phyloP scores from a whole-genome alignment of 371 early-diverging fungal species.

The Rhizopus sp. region DNA sequence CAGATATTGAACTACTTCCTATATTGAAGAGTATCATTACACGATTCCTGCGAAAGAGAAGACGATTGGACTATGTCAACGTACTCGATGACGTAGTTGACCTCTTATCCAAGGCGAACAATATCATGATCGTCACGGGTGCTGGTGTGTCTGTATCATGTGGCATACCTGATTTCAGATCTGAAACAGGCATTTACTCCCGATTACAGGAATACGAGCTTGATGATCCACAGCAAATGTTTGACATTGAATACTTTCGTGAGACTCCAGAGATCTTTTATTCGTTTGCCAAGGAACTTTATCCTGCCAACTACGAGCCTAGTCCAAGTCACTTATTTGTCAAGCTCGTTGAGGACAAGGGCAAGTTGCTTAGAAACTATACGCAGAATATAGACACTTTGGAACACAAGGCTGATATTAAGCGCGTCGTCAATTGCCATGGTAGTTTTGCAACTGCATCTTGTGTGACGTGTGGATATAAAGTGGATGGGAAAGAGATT shows the following conservation, averaged over 20 bases:
- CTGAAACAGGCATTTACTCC: slow-evolving; percentile 94
- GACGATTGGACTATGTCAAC: slow-evolving; percentile 59
- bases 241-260: slow-evolving; percentile 88
- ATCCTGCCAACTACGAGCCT: slow-evolving; percentile 89
- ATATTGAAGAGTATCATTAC: slow-evolving; percentile 53
- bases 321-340: slow-evolving; percentile 94
- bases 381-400: slow-evolving; percentile 99
- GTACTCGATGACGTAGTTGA: slow-evolving; percentile 76
- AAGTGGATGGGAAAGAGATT: slow-evolving; percentile 77
- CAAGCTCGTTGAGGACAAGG: slow-evolving; percentile 79
- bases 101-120: slow-evolving; percentile 63
- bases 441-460: slow-evolving; percentile 91
- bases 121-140: slow-evolving; percentile 92
- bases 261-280: slow-evolving; percentile 88
- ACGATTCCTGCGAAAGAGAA: slow-evolving; percentile 59
- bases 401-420: slow-evolving; percentile 91
- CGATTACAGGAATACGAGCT: slow-evolving; percentile 72
- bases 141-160: slow-evolving; percentile 94
- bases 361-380: slow-evolving; percentile 89
- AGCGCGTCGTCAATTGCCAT: slow-evolving; percentile 86
- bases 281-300: slow-evolving; percentile 91
- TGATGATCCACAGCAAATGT: slow-evolving; percentile 89
- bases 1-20: slow-evolving; percentile 49
- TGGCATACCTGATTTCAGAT: slow-evolving; percentile 99
- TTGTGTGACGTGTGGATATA: slow-evolving; percentile 84